Evolutionary conservation across 805 yeast species (phyloP), one percentile per base, ranked within the genome.

Genomic region (Millerozyma miso): DNA sequence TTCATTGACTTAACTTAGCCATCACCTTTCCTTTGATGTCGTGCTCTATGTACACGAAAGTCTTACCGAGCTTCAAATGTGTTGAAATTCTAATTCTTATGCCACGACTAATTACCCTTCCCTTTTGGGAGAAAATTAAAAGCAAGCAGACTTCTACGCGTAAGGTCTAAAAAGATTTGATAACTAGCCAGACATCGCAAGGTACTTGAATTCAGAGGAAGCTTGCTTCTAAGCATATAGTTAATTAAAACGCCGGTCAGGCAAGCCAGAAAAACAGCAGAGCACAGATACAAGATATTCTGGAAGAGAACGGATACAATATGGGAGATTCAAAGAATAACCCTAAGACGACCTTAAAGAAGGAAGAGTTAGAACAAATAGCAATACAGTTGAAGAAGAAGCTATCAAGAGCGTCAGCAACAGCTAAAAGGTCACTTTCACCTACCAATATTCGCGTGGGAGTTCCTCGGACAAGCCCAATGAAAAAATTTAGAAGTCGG

Each of bases 331-430:
- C 15, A 4, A 31, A 37, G 4, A 13, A 12, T 15, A 44, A 41
- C 40, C 56, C 58, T 13, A 67, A 67, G 46, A 62, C 73, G 4
- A 64, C 71, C 17, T 58, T 70, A 51, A 62, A 62, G 45, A 70
- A 70, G 50, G 76, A 69, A 43, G 76, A 70, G 45, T 55, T 70
- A 45, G 76, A 70, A 51, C 62, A 66, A 40, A 70, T 70, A 19
- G 76, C 76, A 45, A 60, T 61, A 41, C 68, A 69, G 52, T 59
- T 70, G 47, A 70, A 69, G 52, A 61, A 58, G 43, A 69, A 68
- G 49, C 56, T 70, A 19, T 63, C 71, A 26, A 62, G 60, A 48
- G 76, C 76, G 10, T 65, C 73, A n/a, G 65, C 68, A 31, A 60
- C 76, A 13, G 76, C 76, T 29, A 70, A 67, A 46, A 71, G 56